Base-by-base conservation (phyloP, 1,284 basidiomycete genomes). In the Malassezia furfur region DNA sequence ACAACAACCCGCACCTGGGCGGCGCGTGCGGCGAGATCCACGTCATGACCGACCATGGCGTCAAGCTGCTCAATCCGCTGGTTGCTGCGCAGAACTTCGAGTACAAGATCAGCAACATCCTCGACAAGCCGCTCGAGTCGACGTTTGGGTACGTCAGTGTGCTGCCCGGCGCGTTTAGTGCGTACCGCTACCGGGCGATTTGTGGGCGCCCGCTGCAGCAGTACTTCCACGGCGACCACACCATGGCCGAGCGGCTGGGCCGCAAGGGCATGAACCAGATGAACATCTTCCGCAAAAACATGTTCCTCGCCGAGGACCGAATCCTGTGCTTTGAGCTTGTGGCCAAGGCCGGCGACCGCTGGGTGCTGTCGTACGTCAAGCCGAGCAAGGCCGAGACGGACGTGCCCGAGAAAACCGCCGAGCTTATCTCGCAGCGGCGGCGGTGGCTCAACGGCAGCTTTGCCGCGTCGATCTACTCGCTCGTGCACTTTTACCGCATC, bases 381-480 rank as follows among this genome's bases (percentile, higher is more conserved):
- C 88, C 89, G 4, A 87, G 85, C 69, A 94, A 93, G 76, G 91
- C 89, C 12, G 91, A 94, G 77, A 91, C 89, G 0, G 88, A 91
- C 79, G 89, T 91, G 19, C 89, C 89, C 1, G 91, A 96, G 77
- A 80, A 81, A 22, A 91, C 89, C 4, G 82, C 85, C 7, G 68
- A 74, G 59, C 54, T 98, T 51, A 90, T 94, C 65, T 88, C 87
- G 0, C 91, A 94, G 73, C 84, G 91, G 53, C 82, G 91, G 51
- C 84, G 91, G 50, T 94, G 93, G 93, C 81, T 96, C 37, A 98
- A 96, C 72, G 93, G 93, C 5, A 91, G 88, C 6, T 96, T 96
- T 81, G 93, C 91, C 2, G 88, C 88, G 9, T 91, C 89, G 2
- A 86, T 96, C 37, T 88, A 96, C 77, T 85, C 85, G 54, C 86